These are phyloP conservation scores for Globisporangium recalcitrans DNA, from an alignment of 352 stramenopile genomes.

Conservation along the genomic window DNA sequence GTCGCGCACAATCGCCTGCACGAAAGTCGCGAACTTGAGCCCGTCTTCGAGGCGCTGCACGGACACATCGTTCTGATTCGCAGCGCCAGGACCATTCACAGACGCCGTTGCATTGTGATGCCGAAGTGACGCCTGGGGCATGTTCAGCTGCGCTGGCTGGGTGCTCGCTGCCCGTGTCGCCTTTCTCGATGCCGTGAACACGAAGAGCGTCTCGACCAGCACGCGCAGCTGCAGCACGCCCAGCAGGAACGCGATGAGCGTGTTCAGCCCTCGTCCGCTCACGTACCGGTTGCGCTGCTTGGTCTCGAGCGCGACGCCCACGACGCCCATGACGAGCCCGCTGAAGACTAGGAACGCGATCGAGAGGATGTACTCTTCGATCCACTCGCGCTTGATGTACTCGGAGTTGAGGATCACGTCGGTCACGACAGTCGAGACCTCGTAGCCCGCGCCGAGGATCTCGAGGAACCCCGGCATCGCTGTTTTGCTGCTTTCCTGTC, in stretches of 20 bases:
- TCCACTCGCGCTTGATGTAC: slow-evolving; percentile 65
- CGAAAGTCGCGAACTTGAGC: slow-evolving; percentile 49
- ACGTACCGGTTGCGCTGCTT: slow-evolving; percentile 36
- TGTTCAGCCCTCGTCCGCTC: slow-evolving; percentile 25
- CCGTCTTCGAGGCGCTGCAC: slow-evolving; percentile 24
- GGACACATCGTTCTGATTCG: slow-evolving; percentile 9
- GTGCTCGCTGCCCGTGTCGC: slow-evolving; percentile 1
- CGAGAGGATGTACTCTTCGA: slow-evolving; percentile 70
- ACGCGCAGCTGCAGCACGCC: slow-evolving; percentile 62
- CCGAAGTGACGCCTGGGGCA: neutral
- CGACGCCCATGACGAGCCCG: slow-evolving; percentile 52
- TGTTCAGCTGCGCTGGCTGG: slow-evolving; percentile 8
- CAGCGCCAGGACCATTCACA: neutral
- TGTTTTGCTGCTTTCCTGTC: neutral
- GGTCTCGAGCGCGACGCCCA: slow-evolving; percentile 47
- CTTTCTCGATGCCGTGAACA: slow-evolving; percentile 17
- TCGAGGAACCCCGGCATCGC: slow-evolving; percentile 25
- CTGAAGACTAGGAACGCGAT: slow-evolving; percentile 60
- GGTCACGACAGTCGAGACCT: slow-evolving; percentile 63
- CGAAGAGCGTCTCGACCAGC: slow-evolving; percentile 46
- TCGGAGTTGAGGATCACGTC: slow-evolving; percentile 70
- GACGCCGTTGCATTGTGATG: slow-evolving; percentile 5
- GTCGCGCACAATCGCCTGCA: slow-evolving; percentile 65
- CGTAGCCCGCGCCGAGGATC: slow-evolving; percentile 41
- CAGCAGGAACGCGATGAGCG: slow-evolving; percentile 30